These are phyloP conservation scores for Gelatoporia subvermispora DNA, from an alignment of 768 basidiomycete genomes.

Conservation along the genomic window DNA sequence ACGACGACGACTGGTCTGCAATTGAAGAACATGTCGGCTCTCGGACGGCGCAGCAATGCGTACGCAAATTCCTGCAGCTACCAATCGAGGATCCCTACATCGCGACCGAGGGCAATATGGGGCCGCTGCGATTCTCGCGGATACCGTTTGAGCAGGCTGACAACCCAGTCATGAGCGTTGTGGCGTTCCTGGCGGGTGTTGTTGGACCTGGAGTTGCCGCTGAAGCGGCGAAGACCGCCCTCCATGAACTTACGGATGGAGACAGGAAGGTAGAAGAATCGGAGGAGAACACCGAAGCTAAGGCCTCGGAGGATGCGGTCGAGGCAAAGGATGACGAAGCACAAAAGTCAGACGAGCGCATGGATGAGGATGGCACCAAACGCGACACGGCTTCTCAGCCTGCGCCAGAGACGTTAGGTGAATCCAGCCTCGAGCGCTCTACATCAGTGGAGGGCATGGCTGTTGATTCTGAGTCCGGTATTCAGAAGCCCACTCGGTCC, in stretches of 20 bases:
- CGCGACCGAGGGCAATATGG: conserved; percentile 69
- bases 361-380: conserved; percentile 39
- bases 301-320: conserved; percentile 21
- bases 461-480: conserved; percentile 34
- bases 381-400: background rate
- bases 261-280: conserved; percentile 30
- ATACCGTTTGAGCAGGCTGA: conserved; percentile 93
- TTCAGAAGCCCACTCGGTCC: conserved; percentile 33
- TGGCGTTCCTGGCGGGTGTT: conserved; percentile 93
- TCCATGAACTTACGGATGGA: conserved; percentile 74
- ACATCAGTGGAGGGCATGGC: conserved; percentile 35
- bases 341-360: conserved; percentile 31
- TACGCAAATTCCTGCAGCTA: conserved; percentile 89
- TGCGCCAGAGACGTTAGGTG: background rate
- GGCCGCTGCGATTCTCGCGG: conserved; percentile 66
- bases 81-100: conserved; percentile 97
- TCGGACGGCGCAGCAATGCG: conserved; percentile 88
- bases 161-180: conserved; percentile 98
- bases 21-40: conserved; percentile 93
- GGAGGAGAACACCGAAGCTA: conserved; percentile 28
- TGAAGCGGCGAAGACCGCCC: conserved; percentile 86
- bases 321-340: conserved; percentile 34
- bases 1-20: conserved; percentile 92
- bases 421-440: background rate
- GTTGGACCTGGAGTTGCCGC: conserved; percentile 88